Evolutionary conservation across 192 early-diverging fungal species (phyloP).

Genomic region (Rhizoclosmatium sp.): DNA sequence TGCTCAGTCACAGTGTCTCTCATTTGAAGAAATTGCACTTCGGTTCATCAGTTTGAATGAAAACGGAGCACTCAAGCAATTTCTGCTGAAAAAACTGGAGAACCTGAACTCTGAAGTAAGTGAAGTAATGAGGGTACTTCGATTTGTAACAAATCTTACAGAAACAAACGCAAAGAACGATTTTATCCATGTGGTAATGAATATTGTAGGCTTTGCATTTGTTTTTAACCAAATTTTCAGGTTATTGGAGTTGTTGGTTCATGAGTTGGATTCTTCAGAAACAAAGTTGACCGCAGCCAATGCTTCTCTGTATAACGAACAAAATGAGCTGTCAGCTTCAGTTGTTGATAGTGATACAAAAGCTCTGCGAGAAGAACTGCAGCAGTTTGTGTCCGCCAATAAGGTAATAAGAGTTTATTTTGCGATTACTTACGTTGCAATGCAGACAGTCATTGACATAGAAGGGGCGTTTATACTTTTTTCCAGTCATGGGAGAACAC

Average conservation of each 20-base stretch:
- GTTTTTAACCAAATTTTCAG: slow-evolving; percentile 10
- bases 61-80: slow-evolving; percentile 77
- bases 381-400: slow-evolving; percentile 73
- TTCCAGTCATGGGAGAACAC: slow-evolving; percentile 82
- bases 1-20: slow-evolving; percentile 75
- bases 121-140: slow-evolving; percentile 66
- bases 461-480: slow-evolving; percentile 82
- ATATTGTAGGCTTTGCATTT: neutral
- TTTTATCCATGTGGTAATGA: slow-evolving; percentile 37
- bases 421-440: no score
- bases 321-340: neutral
- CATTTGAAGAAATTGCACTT: slow-evolving; percentile 92
- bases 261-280: slow-evolving; percentile 35
- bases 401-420: slow-evolving; percentile 44
- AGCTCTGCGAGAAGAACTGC: slow-evolving; percentile 73
- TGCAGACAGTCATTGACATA: slow-evolving; percentile 49
- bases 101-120: slow-evolving; percentile 69
- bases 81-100: slow-evolving; percentile 77
- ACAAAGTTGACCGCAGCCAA: slow-evolving; percentile 11
- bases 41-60: slow-evolving; percentile 82
- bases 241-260: slow-evolving; percentile 32
- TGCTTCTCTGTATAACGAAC: neutral
- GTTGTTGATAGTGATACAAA: slow-evolving; percentile 55
- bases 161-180: slow-evolving; percentile 30
- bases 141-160: slow-evolving; percentile 42